Conservation (phyloP, 768 basidiomycete genomes). For the Amanita brunnescens region DNA sequence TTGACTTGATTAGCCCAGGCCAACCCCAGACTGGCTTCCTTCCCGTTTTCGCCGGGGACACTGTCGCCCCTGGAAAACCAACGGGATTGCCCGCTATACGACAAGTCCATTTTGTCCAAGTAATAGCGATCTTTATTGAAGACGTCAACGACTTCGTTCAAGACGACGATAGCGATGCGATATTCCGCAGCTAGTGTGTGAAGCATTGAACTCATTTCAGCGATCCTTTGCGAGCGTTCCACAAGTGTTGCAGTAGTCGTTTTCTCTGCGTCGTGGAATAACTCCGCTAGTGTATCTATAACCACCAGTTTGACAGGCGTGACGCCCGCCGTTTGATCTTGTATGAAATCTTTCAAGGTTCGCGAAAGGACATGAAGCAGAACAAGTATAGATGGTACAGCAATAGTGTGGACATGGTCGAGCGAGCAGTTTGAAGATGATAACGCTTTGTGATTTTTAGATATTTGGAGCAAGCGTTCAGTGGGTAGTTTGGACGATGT, state of each 20-base stretch:
- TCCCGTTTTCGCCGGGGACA: slow-evolving; percentile 46
- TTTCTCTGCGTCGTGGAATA: slow-evolving; percentile 62
- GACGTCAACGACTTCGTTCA: slow-evolving; percentile 88
- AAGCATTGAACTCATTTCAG: slow-evolving; percentile 57
- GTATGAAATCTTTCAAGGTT: slow-evolving; percentile 40
- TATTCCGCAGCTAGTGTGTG: slow-evolving; percentile 61
- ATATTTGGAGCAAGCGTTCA: slow-evolving; percentile 56
- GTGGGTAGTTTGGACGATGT: slow-evolving; percentile 66
- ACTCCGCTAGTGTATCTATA: slow-evolving; percentile 82
- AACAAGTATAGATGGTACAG: slow-evolving; percentile 43
- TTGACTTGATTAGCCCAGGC: slow-evolving; percentile 95
- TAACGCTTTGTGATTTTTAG: slow-evolving; percentile 39
- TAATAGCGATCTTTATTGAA: slow-evolving; percentile 32
- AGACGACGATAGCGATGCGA: slow-evolving; percentile 65
- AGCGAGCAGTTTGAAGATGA: slow-evolving; percentile 30
- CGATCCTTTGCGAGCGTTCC: slow-evolving; percentile 65
- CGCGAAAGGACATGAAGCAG: slow-evolving; percentile 48
- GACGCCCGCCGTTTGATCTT: slow-evolving; percentile 18
- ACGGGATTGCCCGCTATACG: slow-evolving; percentile 65
- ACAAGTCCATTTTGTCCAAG: slow-evolving; percentile 27
- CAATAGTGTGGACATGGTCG: slow-evolving; percentile 52
- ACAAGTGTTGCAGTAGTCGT: slow-evolving; percentile 54
- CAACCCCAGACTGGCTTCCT: slow-evolving; percentile 81
- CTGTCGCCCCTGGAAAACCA: slow-evolving; percentile 67
- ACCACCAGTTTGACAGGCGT: slow-evolving; percentile 73